Evolutionary conservation across 495 filamentous ascomycete species (phyloP).

Genomic region (Neurospora sp.): DNA sequence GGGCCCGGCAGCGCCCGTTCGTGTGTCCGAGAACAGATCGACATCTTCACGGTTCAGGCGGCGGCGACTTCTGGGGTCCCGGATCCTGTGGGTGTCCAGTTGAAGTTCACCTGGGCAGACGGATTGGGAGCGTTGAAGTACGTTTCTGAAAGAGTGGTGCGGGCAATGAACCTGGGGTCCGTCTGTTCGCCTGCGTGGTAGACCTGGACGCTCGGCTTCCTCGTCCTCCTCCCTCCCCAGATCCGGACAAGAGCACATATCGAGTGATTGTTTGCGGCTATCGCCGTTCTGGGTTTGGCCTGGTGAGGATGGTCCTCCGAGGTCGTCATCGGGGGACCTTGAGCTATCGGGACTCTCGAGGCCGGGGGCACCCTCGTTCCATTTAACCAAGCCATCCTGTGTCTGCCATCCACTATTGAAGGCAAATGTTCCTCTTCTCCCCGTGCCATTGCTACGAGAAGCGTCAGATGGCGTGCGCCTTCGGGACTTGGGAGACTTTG

Average conservation of each 20-base stretch:
- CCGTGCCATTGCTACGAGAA: background rate
- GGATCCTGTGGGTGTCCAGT: background rate
- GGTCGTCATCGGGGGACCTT: background rate
- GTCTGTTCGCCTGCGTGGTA: background rate
- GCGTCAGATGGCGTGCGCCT: background rate
- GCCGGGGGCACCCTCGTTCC: background rate
- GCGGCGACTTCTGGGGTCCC: constrained; percentile 3
- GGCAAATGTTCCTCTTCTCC: background rate
- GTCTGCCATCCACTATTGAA: background rate
- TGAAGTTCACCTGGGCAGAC: background rate
- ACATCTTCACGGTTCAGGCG: constrained; percentile 5
- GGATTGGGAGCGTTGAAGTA: constrained; percentile 10
- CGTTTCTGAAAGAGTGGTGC: background rate
- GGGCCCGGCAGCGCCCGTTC: background rate
- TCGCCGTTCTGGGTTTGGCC: background rate
- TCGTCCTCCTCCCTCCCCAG: background rate
- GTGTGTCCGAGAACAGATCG: background rate
- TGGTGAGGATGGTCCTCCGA: background rate
- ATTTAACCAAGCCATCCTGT: background rate
- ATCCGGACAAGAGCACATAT: constrained; percentile 8
- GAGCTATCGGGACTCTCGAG: background rate
- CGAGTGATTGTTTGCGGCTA: constrained; percentile 3
- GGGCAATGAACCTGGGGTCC: background rate
- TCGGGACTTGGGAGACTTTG: background rate
- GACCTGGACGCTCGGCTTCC: background rate